These are phyloP conservation scores for Fusarium sp. DNA, from an alignment of 2,329 filamentous ascomycete genomes.

Conservation along the genomic window DNA sequence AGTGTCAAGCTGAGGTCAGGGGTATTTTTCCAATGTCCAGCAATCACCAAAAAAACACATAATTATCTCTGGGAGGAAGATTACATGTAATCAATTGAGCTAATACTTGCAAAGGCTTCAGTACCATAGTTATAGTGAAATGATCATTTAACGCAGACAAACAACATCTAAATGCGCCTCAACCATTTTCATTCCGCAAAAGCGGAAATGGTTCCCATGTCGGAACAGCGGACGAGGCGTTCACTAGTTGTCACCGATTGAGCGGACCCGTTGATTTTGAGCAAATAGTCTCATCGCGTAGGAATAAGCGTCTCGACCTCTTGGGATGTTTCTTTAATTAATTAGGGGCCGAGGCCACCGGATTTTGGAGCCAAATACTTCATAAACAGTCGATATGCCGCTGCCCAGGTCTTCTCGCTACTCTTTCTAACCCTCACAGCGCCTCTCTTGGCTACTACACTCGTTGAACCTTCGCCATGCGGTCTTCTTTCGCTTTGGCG, in stretches of 20 bases:
- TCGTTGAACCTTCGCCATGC: background rate
- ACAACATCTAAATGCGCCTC: background rate
- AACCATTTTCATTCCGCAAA: background rate
- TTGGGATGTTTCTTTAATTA: background rate
- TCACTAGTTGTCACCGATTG: background rate
- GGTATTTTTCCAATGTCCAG: background rate
- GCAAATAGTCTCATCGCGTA: background rate
- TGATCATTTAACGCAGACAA: background rate
- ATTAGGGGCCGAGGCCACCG: background rate
- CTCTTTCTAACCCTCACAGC: fast-evolving
- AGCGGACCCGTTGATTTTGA: background rate
- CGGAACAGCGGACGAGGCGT: background rate
- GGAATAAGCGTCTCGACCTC: background rate
- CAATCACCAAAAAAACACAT: no score
- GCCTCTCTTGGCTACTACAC: background rate
- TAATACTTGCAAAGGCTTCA: fast-evolving
- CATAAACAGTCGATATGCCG: background rate
- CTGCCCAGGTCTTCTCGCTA: no score
- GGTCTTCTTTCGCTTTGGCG: background rate
- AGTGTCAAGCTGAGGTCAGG: background rate
- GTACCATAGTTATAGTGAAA: fast-evolving
- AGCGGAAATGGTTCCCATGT: background rate
- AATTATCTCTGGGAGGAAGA: fast-evolving
- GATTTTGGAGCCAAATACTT: fast-evolving
- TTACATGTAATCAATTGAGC: no score